Conservation (phyloP, 768 basidiomycete genomes). For the Coprinopsis marcescibilis region DNA sequence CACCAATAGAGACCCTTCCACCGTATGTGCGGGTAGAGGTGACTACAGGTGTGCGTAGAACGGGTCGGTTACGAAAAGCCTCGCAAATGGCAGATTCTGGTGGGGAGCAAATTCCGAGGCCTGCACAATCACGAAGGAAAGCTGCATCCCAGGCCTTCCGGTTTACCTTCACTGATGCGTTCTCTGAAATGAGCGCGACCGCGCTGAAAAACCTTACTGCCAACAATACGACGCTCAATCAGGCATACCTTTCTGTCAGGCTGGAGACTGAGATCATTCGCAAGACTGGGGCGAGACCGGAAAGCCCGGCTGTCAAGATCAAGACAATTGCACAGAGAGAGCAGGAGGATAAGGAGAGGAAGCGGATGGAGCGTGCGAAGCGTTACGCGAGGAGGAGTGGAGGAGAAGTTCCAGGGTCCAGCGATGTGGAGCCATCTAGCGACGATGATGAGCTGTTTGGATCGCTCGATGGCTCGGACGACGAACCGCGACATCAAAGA, state of each 20-base stretch:
- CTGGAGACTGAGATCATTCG: slow-evolving; percentile 68
- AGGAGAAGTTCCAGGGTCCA: slow-evolving; percentile 28
- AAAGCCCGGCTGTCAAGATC: slow-evolving; percentile 73
- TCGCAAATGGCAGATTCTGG: neutral
- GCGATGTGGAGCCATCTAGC: slow-evolving; percentile 22
- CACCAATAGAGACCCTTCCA: slow-evolving; percentile 9
- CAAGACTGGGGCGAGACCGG: slow-evolving; percentile 65
- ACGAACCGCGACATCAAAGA: slow-evolving; percentile 37
- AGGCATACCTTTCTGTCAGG: slow-evolving; percentile 52
- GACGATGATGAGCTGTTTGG: slow-evolving; percentile 18
- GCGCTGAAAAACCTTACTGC: slow-evolving; percentile 67
- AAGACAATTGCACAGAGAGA: slow-evolving; percentile 62
- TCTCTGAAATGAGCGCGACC: slow-evolving; percentile 62
- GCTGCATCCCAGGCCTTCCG: slow-evolving; percentile 25
- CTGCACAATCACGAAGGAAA: slow-evolving; percentile 40
- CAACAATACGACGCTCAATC: slow-evolving; percentile 69
- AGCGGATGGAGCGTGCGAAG: slow-evolving; percentile 54
- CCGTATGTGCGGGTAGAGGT: slow-evolving; percentile 2
- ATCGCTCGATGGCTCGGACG: neutral
- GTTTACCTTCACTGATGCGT: slow-evolving; percentile 31
- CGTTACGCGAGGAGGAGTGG: slow-evolving; percentile 48
- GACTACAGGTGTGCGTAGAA: slow-evolving; percentile 11
- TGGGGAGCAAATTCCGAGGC: slow-evolving; percentile 15
- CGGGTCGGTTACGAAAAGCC: slow-evolving; percentile 10
- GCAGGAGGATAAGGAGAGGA: slow-evolving; percentile 52